phyloP scores from a whole-genome alignment of 148 eudicot genomes.

The Chenopodium album region DNA sequence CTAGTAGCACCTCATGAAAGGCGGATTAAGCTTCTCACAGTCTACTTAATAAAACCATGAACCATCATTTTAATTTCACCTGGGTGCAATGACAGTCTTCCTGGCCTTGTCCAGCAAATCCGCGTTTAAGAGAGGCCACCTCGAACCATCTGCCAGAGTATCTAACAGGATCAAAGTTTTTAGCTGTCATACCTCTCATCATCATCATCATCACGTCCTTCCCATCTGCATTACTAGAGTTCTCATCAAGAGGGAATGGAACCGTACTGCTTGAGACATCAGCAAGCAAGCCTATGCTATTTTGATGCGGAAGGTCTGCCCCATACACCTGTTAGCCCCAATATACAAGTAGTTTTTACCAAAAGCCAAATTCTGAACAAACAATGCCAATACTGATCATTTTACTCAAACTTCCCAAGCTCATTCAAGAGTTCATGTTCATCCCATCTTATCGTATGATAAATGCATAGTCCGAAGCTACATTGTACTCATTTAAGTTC shows the following conservation, averaged over 20 bases:
- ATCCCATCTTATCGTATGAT: neutral
- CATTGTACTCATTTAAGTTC: neutral
- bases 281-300: conserved; percentile 57
- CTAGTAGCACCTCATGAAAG: neutral
- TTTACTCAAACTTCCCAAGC: neutral
- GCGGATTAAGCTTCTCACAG: conserved; percentile 4
- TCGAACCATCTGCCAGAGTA: conserved; percentile 99
- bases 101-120: conserved; percentile 95
- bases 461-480: neutral
- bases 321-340: conserved; percentile 54
- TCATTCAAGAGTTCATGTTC: neutral
- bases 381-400: neutral
- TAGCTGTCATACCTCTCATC: conserved; percentile 84
- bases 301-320: conserved; percentile 38
- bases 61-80: conserved; percentile 35
- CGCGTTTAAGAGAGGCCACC: conserved; percentile 94
- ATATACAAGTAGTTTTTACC: neutral
- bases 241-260: conserved; percentile 60
- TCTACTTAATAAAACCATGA: neutral
- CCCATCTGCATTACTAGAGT: conserved; percentile 40
- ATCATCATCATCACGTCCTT: conserved; percentile 47
- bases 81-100: conserved; percentile 99
- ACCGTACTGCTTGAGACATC: conserved; percentile 35
- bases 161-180: conserved; percentile 75
- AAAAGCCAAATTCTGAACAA: neutral